Evolutionary conservation across 2,329 filamentous ascomycete species (phyloP), one percentile per base, ranked within the genome.

Genomic region (Cytospora schulzeri): DNA sequence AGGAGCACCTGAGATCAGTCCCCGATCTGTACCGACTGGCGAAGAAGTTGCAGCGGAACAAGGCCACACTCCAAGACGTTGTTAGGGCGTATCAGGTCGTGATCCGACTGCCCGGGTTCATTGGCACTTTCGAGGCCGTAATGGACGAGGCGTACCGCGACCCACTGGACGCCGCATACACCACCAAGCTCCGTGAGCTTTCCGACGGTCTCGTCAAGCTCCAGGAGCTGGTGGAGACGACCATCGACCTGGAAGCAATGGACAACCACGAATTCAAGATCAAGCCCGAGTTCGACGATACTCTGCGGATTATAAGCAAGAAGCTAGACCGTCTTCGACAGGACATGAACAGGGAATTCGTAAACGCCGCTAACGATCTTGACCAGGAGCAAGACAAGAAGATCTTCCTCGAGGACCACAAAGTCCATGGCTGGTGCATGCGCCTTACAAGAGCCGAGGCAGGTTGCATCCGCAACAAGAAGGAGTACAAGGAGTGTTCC

Each of bases 241-340:
- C 96, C 0, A 93, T 99, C 17, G 95, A 99, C 73, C 85, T 99
- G 0, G 92, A 97, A 64, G 95, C 95, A 3, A 85, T 99, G 14
- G 94, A 99, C 72, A 93, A 95, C 69, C 95, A 99, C 73, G 95
- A 99, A 74, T 99, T 96, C 78, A 94, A 97, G 71, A 99, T 99
- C 84, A 99, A 98, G 78, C 91, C 96, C 0, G 95, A 99, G 73
- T 99, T 97, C 69, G 95, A 99, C 72, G 93, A 97, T 65, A 86
- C 88, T 62, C 81, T 99, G 45, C 88, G 90, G 22, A 87, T 91
- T n/a, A 96, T 99, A 70, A 88, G 92, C 60, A 93, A 91, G 78
- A 95, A 94, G 74, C 86, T 99, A 1, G 94, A 98, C 73, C 92
- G 89, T 73, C 80, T 97, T 31, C 89, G 89, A 68, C 81, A 87